These are phyloP conservation scores for Apiospora saccharicola DNA, from an alignment of 2,329 filamentous ascomycete genomes.

Conservation along the genomic window DNA sequence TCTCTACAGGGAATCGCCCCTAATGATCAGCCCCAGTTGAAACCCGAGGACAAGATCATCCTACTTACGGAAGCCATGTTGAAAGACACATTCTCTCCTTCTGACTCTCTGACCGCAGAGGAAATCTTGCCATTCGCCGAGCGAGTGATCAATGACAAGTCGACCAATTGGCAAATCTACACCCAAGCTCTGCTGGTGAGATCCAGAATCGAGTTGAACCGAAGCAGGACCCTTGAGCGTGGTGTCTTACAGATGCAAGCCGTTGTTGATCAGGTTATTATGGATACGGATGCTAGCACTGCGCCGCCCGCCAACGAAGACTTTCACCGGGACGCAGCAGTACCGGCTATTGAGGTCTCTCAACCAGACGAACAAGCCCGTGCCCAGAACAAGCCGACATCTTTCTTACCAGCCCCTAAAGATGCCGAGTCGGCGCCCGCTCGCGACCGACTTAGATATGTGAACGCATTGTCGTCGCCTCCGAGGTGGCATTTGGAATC, in stretches of 20 bases:
- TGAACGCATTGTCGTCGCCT: constrained; percentile 84
- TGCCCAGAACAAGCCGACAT: constrained; percentile 62
- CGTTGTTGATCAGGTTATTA: constrained; percentile 92
- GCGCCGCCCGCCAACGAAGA: constrained; percentile 34
- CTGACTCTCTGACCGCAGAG: constrained; percentile 87
- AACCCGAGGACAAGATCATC: constrained; percentile 87
- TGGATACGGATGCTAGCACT: constrained; percentile 65
- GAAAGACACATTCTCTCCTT: constrained; percentile 84
- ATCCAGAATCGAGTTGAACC: constrained; percentile 88
- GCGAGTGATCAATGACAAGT: constrained; percentile 85
- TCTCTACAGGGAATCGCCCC: constrained; percentile 73
- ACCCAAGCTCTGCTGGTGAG: constrained; percentile 91
- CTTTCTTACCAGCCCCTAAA: constrained; percentile 82
- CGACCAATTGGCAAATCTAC: constrained; percentile 97
- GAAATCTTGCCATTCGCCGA: constrained; percentile 92
- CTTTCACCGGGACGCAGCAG: constrained; percentile 39
- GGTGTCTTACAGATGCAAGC: constrained; percentile 93
- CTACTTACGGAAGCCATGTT: constrained; percentile 87
- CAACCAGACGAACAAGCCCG: constrained; percentile 41
- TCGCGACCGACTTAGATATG: constrained; percentile 78
- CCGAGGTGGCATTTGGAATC: constrained; percentile 94
- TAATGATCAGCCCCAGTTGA: constrained; percentile 81
- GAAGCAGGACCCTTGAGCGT: constrained; percentile 85
- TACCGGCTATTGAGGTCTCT: constrained; percentile 57
- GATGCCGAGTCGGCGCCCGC: constrained; percentile 80